Conservation (phyloP, 1,284 basidiomycete species). For the Inonotus obliquus region DNA sequence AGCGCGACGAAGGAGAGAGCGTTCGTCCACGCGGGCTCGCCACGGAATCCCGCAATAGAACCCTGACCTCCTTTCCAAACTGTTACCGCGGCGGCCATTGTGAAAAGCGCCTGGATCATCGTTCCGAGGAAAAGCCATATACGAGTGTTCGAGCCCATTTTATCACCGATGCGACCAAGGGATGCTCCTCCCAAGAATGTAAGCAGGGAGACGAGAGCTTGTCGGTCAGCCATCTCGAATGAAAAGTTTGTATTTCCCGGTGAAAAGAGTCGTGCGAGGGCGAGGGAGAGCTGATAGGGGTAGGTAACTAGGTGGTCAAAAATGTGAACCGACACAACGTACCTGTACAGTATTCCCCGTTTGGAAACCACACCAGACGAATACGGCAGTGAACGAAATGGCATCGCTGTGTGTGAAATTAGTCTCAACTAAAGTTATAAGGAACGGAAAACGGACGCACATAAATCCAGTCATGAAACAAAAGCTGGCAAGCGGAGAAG, state of each 20-base stretch:
- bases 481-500: constrained; percentile 62
- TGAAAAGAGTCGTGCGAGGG: constrained; percentile 60
- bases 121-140: constrained; percentile 71
- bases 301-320: constrained; percentile 21
- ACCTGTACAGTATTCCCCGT: constrained; percentile 72
- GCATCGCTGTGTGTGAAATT: constrained; percentile 44
- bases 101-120: constrained; percentile 68
- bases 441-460: constrained; percentile 34
- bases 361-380: constrained; percentile 86
- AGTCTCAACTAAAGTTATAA: not conserved
- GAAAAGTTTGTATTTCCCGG: constrained; percentile 40
- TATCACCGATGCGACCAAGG: constrained; percentile 68
- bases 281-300: constrained; percentile 49
- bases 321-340: constrained; percentile 16
- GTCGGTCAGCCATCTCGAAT: constrained; percentile 76
- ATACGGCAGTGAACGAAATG: constrained; percentile 75
- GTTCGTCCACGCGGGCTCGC: constrained; percentile 66
- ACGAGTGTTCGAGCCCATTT: constrained; percentile 66
- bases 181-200: constrained; percentile 71
- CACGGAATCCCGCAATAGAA: constrained; percentile 49
- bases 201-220: constrained; percentile 74
- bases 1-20: constrained; percentile 61
- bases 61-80: constrained; percentile 60
- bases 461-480: constrained; percentile 88
- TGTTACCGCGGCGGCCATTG: constrained; percentile 64